Base-by-base conservation (phyloP, 768 basidiomycete genomes). In the Tricholoma terreum region DNA sequence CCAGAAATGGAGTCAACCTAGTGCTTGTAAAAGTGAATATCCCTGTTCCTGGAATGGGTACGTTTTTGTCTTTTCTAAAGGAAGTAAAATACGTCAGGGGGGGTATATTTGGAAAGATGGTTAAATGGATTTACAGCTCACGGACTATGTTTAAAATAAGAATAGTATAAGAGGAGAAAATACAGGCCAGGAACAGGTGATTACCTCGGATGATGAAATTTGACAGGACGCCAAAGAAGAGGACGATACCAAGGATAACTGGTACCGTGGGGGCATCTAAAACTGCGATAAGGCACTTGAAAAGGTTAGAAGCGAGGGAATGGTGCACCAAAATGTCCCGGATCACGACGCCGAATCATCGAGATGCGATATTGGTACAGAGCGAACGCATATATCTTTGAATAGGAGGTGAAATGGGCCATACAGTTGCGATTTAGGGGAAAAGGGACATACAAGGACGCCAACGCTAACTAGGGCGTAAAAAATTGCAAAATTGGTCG, bases 131-230 rank as follows among this genome's bases (percentile, higher is more conserved):
- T 67, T 67, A 86, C 86, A 88, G 68, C 61, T 87, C 85, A 50
- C 76, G 83, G 19, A 87, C 86, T 87, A 58, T 11, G 38, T 43
- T 7, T 30, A 19, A 1, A 57, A 43, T 38, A 49, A 21, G 51
- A 45, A n/a, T 17, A 35, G 52, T 55, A 62, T 57, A 5, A 2
- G 46, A 31, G 42, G 52, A 55, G 53, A 36, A 59, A 15, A 42
- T 35, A 55, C 24, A 57, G 24, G 15, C 10, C 42, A 52, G 48
- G 19, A 22, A 51, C 38, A 50, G 27, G 30, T 19, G 74, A 84
- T 61, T 64, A 92, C 91, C 87, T 74, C 95, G 86, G 58, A 96
- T 78, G 59, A 92, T 64, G 67, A 98, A 97, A 72, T 98, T 98
- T 49, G 84, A 80, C 27, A 96, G 80, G 7, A 99, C 82, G 7